A percentile compares a stretch with the other conserved stretches of the same genome.
phyloP scores from a whole-genome alignment of 768 basidiomycete genomes.

The Dioszegia hungarica region DNA sequence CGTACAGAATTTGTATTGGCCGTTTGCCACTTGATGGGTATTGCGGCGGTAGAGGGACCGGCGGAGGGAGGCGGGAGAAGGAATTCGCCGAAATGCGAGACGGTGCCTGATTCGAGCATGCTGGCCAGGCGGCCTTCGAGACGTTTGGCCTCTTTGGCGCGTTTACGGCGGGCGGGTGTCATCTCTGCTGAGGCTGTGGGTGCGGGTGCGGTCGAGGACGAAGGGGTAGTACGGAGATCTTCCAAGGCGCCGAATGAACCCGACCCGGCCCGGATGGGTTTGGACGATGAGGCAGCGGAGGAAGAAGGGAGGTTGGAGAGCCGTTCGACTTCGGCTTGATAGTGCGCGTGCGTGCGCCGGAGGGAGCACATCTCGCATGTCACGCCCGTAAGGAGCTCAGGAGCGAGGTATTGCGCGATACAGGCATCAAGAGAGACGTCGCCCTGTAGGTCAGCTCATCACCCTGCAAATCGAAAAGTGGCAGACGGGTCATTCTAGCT shows the following conservation, averaged over 20 bases:
- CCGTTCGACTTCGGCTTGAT: conserved; percentile 58
- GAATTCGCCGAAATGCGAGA: conserved; percentile 51
- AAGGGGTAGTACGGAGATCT: conserved; percentile 2
- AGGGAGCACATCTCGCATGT: conserved; percentile 89
- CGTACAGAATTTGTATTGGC: conserved; percentile 28
- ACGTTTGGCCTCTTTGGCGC: conserved; percentile 65
- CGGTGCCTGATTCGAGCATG: conserved; percentile 66
- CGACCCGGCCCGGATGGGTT: conserved; percentile 7
- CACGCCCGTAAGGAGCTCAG: conserved; percentile 85
- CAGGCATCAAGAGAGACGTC: conserved; percentile 65
- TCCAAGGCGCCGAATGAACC: conserved; percentile 23
- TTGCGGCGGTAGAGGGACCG: neutral
- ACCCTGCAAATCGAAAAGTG: neutral
- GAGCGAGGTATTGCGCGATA: conserved; percentile 77
- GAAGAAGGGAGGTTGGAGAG: conserved; percentile 53
- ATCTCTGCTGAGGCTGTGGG: conserved; percentile 53
- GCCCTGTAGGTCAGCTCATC: conserved; percentile 27
- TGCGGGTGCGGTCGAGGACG: conserved; percentile 2
- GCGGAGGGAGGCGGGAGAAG: conserved; percentile 3
- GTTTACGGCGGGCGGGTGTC: conserved; percentile 64
- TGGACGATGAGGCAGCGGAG: neutral
- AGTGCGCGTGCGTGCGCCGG: conserved; percentile 66
- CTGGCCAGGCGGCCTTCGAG: conserved; percentile 60
- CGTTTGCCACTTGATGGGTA: conserved; percentile 41
- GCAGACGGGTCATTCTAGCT: neutral